Base-by-base conservation (phyloP, 441 rosid species). In the Breynia disticha region DNA sequence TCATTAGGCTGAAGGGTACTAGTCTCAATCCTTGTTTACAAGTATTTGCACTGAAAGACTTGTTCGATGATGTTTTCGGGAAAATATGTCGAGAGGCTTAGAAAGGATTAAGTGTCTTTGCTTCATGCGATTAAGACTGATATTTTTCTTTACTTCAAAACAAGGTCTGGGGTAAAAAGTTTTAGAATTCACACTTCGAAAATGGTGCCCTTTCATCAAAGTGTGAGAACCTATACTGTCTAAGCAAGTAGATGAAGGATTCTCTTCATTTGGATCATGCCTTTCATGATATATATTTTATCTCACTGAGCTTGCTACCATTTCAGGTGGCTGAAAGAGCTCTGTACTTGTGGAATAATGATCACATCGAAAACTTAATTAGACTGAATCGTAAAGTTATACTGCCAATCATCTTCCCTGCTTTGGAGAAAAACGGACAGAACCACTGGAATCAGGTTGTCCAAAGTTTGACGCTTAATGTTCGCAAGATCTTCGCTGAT, bases 321-420 rank as follows among this genome's bases (percentile, higher is more conserved):
- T 57, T 61, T 28, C 77, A 85, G 94, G 94, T 85, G 54, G 90
- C 94, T 12, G 95, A 85, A 65, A 66, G 90, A 57, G 87, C 95
- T 50, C 67, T 82, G 64, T 79, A 72, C 75, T 71, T 80, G 65
- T 85, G 95, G 95, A 82, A 82, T 79, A 85, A 82, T 63, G 82
- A 85, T 63, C 95, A 85, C 67, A 85, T 80, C 16, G 90, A 79
- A 70, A 80, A 71, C 64, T 63, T 85, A 63, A 80, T 85, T 19
- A 76, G 72, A 73, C 83, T 79, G 50, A 85, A 75, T 66, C 76
- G 78, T 19, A 77, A 76, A 59, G 70, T 74, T 7, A 77, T 82
- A 62, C 76, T 85, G 62, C 90, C 86, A 16, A 76, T 82, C 6
- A 76, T 85, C 64, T 80, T 82, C 44, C 80, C 81, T 50, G 73